A percentile compares a stretch with the other conserved stretches of the same genome.
Conservation (phyloP, 441 rosid genomes). For the Pelargonium fulgidum region DNA sequence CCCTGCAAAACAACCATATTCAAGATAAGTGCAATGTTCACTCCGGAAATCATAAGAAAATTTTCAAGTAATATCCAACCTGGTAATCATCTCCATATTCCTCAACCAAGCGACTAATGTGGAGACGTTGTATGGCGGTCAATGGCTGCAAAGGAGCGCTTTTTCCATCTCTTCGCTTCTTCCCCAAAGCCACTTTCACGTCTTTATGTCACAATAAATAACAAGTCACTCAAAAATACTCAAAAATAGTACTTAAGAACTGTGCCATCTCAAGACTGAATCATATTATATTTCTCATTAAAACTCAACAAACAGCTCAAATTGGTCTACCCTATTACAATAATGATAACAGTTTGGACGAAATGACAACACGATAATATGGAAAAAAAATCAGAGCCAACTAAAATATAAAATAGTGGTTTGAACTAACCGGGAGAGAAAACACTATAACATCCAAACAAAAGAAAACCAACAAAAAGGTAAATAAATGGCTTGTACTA, state of each 20-base stretch:
- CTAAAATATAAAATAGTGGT: no score
- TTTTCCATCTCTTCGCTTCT: conserved; percentile 79
- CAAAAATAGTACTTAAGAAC: background rate
- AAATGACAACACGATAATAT: background rate
- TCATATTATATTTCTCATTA: background rate
- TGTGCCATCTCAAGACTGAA: background rate
- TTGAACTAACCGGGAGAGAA: no score
- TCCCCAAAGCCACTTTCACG: conserved; percentile 78
- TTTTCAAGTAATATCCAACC: conserved; percentile 28
- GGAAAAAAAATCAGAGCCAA: background rate
- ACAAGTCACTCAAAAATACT: background rate
- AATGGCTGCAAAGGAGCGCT: conserved; percentile 64
- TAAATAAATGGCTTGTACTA: no score
- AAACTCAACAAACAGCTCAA: background rate
- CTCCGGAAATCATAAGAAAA: background rate
- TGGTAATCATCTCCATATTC: conserved; percentile 71
- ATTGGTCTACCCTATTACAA: background rate
- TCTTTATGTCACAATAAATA: conserved; percentile 36
- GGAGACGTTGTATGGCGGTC: conserved; percentile 66
- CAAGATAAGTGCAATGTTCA: background rate
- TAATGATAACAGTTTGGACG: background rate
- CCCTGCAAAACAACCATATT: conserved; percentile 38
- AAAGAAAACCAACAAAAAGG: no score
- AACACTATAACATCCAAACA: no score
- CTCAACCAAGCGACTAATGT: conserved; percentile 48